Base-by-base conservation (phyloP, 2,329 filamentous ascomycete species). In the Fusarium nurragi region DNA sequence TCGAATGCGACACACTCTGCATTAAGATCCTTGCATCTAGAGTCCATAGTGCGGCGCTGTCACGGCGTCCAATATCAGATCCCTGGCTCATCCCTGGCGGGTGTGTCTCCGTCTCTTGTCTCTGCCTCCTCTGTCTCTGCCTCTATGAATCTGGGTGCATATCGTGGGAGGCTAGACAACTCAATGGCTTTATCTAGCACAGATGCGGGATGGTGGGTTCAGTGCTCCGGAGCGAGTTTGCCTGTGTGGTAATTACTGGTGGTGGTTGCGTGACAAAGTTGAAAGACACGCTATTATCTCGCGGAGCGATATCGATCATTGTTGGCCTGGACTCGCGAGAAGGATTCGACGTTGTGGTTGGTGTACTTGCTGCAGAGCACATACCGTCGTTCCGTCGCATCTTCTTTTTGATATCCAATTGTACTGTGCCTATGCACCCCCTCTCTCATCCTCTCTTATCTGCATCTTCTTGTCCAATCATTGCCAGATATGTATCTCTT, bases 1-100 rank as follows among this genome's bases (percentile, higher is more conserved):
- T 67, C 41, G 49, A 67, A 67, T 66, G 64, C 64, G 56, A 66
- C 63, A 67, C 53, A 64, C 58, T 67, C 63, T 66, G 64, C 64
- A 66, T 67, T 67, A 67, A 59, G 60, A 66, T 67, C 64, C 64
- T 65, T 67, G 64, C 64, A 56, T 65, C 18, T 43, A n/a, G 32
- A 34, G 32, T 34, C 16, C n/a, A 16, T 34, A 34, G 32, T 67
- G 59, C 58, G 64, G 63, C 64, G 43, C 60, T 67, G 64, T 67
- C 60, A 66, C 59, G 59, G 53, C 54, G 49, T 64, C 40, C 21
- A 44, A 67, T 38, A 48, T 59, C 49, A 49, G 59, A 67, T 56
- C 64, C 59, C 49, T 67, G 51, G 30, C 56, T 64, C 30, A 64
- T 64, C 59, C 60, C 59, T 62, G 58, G 25, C 26, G 21, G 28